Evolutionary conservation across 345 rosid species (phyloP), one percentile per base, ranked within the genome.

Genomic region (Euclidium syriacum): DNA sequence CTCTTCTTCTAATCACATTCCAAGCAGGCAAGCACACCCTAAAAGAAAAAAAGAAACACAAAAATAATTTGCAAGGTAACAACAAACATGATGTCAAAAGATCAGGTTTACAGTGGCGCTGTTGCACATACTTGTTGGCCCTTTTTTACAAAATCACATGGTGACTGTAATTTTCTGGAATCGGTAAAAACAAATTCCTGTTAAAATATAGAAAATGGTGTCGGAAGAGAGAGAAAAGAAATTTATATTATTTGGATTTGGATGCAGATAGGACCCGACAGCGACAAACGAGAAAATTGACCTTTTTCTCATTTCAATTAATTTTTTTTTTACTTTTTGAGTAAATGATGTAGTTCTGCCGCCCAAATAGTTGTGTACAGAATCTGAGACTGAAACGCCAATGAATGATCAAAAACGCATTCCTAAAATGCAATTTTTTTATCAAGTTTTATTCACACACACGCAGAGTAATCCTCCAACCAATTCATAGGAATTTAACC

Each of bases 231-330:
- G 36, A 50, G 16, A 44, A 39, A 62, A 26, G 33, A 32, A 12
- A 2, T 9, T 33, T 22, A 65, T 4, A 65, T 12, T 65, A 65
- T 42, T 43, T 23, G 38, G 70, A 54, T 53, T 68, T 68, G 60
- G 44, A 56, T 38, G 49, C 34, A 29, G 34, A 58, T 30, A 48
- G 17, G 32, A 68, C 30, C 60, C 66, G 73, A 68, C 73, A 59
- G 58, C 66, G 66, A 68, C 66, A 68, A 68, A 68, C 60, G 7
- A 51, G 59, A 50, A 58, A 58, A 40, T 68, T 68, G 66, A 68
- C 60, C 47, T 59, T 58, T 40, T 29, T 9, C 3, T 23, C 44
- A 50, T 58, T 38, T 40, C 19, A 23, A 47, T 36, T 22, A 38
- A 36, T 44, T 44, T 8, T 6, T 67, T 65, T 5, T 41, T 67